Percentiles rank a stretch among this genome's conserved stretches.
These are phyloP conservation scores for Hypoxylon cercidicola DNA, from an alignment of 495 filamentous ascomycete genomes.

Conservation along the genomic window DNA sequence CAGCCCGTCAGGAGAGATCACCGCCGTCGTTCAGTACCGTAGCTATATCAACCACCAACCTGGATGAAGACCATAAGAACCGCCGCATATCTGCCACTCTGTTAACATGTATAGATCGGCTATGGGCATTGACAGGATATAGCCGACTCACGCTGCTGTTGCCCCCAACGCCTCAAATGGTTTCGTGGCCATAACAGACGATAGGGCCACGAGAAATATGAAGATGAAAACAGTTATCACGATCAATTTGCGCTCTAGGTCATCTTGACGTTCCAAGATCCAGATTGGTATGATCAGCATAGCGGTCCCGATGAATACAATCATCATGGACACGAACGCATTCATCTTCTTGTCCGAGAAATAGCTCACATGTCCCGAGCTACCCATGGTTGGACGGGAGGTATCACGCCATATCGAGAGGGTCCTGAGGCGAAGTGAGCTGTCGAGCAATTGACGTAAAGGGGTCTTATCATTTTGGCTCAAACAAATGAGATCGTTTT, in stretches of 20 bases:
- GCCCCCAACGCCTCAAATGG: constrained; percentile 48
- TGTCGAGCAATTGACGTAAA: constrained; percentile 42
- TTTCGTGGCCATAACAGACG: constrained; percentile 38
- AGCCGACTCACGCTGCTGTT: constrained; percentile 46
- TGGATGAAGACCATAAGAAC: constrained; percentile 52
- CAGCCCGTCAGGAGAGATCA: no score
- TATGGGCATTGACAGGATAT: background rate
- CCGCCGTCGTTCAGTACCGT: background rate
- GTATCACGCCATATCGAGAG: constrained; percentile 17
- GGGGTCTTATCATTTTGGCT: constrained; percentile 37
- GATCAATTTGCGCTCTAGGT: constrained; percentile 27
- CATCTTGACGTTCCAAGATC: constrained; percentile 32
- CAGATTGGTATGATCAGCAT: constrained; percentile 49
- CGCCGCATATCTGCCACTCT: constrained; percentile 42
- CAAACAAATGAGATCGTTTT: constrained; percentile 45
- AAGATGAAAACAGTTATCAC: constrained; percentile 47
- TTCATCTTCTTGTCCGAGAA: constrained; percentile 41
- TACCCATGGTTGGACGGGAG: constrained; percentile 11
- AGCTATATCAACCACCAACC: constrained; percentile 15
- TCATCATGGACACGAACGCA: constrained; percentile 32
- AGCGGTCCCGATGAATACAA: constrained; percentile 37
- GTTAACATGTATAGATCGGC: background rate
- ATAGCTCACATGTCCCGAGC: constrained; percentile 32
- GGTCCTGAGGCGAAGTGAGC: constrained; percentile 23
- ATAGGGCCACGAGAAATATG: constrained; percentile 38